These are phyloP conservation scores for Lupinus albus DNA, from an alignment of 306 rosid species.

Conservation along the genomic window DNA sequence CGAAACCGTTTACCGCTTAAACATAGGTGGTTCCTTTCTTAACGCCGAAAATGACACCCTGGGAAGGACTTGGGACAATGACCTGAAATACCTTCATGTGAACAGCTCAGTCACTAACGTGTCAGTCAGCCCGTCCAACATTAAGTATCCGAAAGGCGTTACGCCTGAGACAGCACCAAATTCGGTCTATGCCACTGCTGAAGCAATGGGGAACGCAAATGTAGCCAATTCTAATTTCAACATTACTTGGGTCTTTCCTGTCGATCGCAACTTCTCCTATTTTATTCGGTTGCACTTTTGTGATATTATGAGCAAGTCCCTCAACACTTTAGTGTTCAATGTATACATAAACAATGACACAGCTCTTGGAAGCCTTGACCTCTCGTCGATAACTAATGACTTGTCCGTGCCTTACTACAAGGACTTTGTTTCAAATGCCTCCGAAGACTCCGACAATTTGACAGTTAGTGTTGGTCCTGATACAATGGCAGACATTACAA, in stretches of 20 bases:
- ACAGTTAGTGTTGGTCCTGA: slow-evolving; percentile 92
- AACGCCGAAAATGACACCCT: slow-evolving; percentile 80
- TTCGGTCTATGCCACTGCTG: slow-evolving; percentile 89
- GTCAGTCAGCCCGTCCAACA: slow-evolving; percentile 57
- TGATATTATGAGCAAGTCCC: slow-evolving; percentile 76
- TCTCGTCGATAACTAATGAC: slow-evolving; percentile 64
- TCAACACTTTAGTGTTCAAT: slow-evolving; percentile 77
- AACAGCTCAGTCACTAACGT: slow-evolving; percentile 72
- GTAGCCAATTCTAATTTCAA: slow-evolving; percentile 74
- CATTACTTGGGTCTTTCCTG: slow-evolving; percentile 83
- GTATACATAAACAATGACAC: slow-evolving; percentile 67
- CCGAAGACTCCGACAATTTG: slow-evolving; percentile 54
- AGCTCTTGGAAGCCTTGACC: slow-evolving; percentile 70
- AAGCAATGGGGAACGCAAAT: slow-evolving; percentile 73
- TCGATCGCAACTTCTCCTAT: slow-evolving; percentile 69
- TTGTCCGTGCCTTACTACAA: slow-evolving; percentile 70
- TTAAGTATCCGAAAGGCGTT: slow-evolving; percentile 57
- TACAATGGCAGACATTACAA: slow-evolving; percentile 56
- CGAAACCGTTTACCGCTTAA: slow-evolving; percentile 82
- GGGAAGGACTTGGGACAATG: slow-evolving; percentile 92
- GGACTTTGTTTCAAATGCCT: slow-evolving; percentile 71
- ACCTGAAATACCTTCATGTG: slow-evolving; percentile 75
- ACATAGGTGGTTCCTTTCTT: slow-evolving; percentile 84
- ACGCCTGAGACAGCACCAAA: slow-evolving; percentile 84
- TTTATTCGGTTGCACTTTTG: slow-evolving; percentile 82